Evolutionary conservation across 345 rosid species (phyloP), one percentile per base, ranked within the genome.

Genomic region (Gossypium ekmanianum): DNA sequence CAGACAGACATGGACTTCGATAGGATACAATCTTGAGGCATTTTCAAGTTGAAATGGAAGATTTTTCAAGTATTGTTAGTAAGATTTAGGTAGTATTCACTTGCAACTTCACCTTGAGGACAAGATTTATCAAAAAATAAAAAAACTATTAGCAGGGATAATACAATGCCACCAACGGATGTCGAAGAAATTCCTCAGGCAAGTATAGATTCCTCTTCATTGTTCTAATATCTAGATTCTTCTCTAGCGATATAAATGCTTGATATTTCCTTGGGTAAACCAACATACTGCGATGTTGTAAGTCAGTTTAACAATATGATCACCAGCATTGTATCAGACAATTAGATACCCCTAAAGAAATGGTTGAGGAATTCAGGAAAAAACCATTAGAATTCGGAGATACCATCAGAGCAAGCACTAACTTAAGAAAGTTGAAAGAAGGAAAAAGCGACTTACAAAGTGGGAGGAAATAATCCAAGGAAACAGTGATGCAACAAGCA

Each of bases 401-500:
- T 45, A 2, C 20, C 54, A 68, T 22, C 16, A 24, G 17, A 47
- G 12, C 24, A 9, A 52, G 34, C 26, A 9, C 44, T 3, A 39
- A 27, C 14, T 58, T 52, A 4, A 71, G 26, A 69, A 47, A 22
- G 29, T 27, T 9, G 39, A 70, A 61, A 26, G 22, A 54, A 55
- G 2, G 61, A 47, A 71, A 20, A 43, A 39, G 64, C 67, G 72
- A 78, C 94, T 91, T 83, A 91, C 99, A 55, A 89, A 91, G 83
- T 82, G 86, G 41, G 90, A 74, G 59, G 99, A 83, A 79, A 93
- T 91, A 13, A 90, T 91, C 58, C 84, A 85, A 45, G 97, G 98
- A 83, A 93, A 93, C 62, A 95, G 77, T 3, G 97, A 77, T 70
- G 97, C 97, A 14, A 91, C 92, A 69, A 95, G 94, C 97, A 95